These are phyloP conservation scores for Orbilia brochopaga DNA, from an alignment of 2,329 filamentous ascomycete species.

Conservation along the genomic window DNA sequence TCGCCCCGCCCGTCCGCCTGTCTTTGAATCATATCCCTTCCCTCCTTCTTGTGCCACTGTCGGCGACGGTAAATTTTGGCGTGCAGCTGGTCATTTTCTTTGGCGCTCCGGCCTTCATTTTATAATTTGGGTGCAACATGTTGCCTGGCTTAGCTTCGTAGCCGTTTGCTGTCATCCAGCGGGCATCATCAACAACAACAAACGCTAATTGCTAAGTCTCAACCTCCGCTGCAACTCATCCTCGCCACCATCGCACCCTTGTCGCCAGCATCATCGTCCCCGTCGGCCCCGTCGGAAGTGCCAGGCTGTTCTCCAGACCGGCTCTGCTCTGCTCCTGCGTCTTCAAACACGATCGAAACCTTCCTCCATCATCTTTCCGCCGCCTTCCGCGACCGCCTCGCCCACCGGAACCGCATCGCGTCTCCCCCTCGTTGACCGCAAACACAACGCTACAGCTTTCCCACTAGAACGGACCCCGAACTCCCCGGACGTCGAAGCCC, in stretches of 20 bases:
- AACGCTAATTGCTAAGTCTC: no score
- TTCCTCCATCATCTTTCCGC: slow-evolving; percentile 6
- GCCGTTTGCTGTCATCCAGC: slow-evolving; percentile 13
- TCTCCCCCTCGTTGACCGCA: not conserved
- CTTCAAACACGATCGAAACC: not conserved
- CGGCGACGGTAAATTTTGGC: not conserved
- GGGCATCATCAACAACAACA: slow-evolving; percentile 8
- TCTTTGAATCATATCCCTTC: not conserved
- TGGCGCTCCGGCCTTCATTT: not conserved
- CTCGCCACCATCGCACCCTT: slow-evolving; percentile 19
- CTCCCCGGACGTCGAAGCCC: not conserved
- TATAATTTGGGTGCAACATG: slow-evolving; percentile 16
- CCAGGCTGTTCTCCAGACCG: not conserved
- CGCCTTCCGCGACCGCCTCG: slow-evolving; percentile 16
- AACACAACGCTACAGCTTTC: not conserved
- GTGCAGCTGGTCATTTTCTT: slow-evolving; percentile 2
- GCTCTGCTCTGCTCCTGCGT: not conserved
- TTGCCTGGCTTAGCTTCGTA: no score
- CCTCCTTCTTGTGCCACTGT: not conserved
- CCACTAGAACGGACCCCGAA: not conserved
- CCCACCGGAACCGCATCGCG: slow-evolving; percentile 16
- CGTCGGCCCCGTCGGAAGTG: slow-evolving; percentile 21
- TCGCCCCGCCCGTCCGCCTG: no score
- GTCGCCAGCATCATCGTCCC: slow-evolving; percentile 10
- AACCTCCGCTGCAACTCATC: slow-evolving; percentile 20